Conservation (phyloP, 768 basidiomycete species). For the Pulveroboletus sp. region DNA sequence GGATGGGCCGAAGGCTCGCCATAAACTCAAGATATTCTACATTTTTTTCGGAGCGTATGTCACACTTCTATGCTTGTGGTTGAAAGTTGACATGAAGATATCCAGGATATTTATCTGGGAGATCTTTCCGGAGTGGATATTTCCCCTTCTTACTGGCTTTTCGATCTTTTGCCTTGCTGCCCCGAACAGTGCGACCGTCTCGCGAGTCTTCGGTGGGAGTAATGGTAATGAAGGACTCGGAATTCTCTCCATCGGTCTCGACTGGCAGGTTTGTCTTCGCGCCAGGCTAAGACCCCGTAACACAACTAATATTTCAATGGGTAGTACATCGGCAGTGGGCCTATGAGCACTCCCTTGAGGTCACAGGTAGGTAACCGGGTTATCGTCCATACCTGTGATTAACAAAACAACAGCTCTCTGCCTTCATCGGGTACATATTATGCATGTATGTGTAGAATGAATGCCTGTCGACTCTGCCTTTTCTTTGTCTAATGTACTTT, state of each 20-base stretch:
- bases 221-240: constrained; percentile 65
- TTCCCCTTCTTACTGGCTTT: constrained; percentile 61
- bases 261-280: constrained; percentile 52
- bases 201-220: constrained; percentile 58
- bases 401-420: constrained; percentile 33
- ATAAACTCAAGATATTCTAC: constrained; percentile 37
- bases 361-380: constrained; percentile 36
- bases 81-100: not conserved
- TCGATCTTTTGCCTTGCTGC: constrained; percentile 60
- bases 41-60: constrained; percentile 30
- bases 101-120: constrained; percentile 35
- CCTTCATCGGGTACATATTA: constrained; percentile 46
- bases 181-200: constrained; percentile 47
- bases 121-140: constrained; percentile 34
- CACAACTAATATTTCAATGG: not conserved
- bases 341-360: constrained; percentile 52
- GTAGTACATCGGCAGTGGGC: constrained; percentile 29
- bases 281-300: not conserved
- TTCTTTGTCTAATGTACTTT: not conserved
- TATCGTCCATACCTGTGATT: not conserved
- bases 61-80: constrained; percentile 16
- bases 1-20: constrained; percentile 36
- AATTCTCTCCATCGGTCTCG: constrained; percentile 54
- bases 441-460: constrained; percentile 42
- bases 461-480: not conserved